These are phyloP conservation scores for Melampsora americana DNA, from an alignment of 1,284 basidiomycete genomes.

Conservation along the genomic window DNA sequence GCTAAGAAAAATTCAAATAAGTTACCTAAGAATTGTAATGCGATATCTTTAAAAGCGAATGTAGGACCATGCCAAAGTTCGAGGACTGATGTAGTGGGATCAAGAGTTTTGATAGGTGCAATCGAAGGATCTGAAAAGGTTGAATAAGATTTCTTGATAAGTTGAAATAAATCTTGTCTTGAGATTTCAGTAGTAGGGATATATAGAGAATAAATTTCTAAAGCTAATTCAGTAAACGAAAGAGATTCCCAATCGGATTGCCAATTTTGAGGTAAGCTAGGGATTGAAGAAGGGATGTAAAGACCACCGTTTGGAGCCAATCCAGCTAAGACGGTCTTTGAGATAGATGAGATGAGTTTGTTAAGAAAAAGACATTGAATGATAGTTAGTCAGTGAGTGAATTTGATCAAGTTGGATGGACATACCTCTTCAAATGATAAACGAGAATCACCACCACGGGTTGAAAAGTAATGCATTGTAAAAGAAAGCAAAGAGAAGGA, in stretches of 20 bases:
- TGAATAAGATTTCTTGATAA: conserved; percentile 77
- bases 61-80: conserved; percentile 98
- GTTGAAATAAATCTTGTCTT: no score
- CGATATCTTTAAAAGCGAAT: conserved; percentile 98
- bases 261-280: conserved; percentile 75
- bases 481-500: not conserved
- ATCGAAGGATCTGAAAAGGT: conserved; percentile 80
- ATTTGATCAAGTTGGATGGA: no score
- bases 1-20: conserved; percentile 95
- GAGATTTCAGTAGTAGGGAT: conserved; percentile 81
- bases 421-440: conserved; percentile 75
- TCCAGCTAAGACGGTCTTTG: conserved; percentile 83
- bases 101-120: conserved; percentile 74
- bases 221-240: conserved; percentile 80
- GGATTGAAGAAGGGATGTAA: conserved; percentile 80
- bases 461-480: conserved; percentile 71
- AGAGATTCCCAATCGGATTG: conserved; percentile 69
- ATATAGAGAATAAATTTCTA: conserved; percentile 81
- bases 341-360: conserved; percentile 34
- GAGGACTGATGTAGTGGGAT: conserved; percentile 70
- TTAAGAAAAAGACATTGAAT: not conserved
- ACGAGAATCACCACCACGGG: conserved; percentile 65
- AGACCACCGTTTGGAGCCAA: conserved; percentile 93
- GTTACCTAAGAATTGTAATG: conserved; percentile 91
- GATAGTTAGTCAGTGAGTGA: conserved; percentile 1